Conservation (phyloP, 2,329 filamentous ascomycete species). For the Juglanconis oblonga region DNA sequence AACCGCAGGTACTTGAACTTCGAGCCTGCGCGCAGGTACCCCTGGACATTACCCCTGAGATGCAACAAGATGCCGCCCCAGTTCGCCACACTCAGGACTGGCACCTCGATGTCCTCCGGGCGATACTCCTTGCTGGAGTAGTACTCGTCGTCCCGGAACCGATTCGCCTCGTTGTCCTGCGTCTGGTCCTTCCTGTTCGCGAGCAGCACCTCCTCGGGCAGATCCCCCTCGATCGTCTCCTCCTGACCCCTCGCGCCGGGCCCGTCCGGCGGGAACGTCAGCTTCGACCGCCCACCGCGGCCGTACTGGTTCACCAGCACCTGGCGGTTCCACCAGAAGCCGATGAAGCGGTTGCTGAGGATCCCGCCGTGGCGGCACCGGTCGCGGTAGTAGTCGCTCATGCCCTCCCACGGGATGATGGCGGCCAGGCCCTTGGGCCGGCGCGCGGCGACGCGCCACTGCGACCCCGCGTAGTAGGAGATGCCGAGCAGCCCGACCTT, state of each 20-base stretch:
- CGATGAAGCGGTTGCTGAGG: slow-evolving; percentile 55
- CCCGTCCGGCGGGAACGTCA: slow-evolving; percentile 29
- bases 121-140: slow-evolving; percentile 65
- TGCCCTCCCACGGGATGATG: slow-evolving; percentile 51
- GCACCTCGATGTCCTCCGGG: slow-evolving; percentile 64
- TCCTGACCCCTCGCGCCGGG: slow-evolving; percentile 29
- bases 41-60: slow-evolving; percentile 66
- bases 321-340: slow-evolving; percentile 66
- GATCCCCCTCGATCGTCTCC: slow-evolving; percentile 57
- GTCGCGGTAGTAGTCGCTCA: slow-evolving; percentile 55
- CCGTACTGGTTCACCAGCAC: slow-evolving; percentile 69
- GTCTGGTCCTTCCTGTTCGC: slow-evolving; percentile 48
- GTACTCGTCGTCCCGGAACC: slow-evolving; percentile 61
- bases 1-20: slow-evolving; percentile 67
- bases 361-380: slow-evolving; percentile 61
- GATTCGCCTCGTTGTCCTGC: slow-evolving; percentile 43
- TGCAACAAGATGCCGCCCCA: slow-evolving; percentile 71
- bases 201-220: slow-evolving; percentile 49
- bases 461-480: slow-evolving; percentile 43
- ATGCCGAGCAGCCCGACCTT: slow-evolving; percentile 49
- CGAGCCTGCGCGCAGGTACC: slow-evolving; percentile 61
- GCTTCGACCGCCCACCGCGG: slow-evolving; percentile 29
- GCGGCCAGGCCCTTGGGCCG: slow-evolving; percentile 43
- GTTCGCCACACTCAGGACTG: slow-evolving; percentile 64
- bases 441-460: slow-evolving; percentile 48